Evolutionary conservation across 495 filamentous ascomycete genomes (phyloP).

Genomic region (Neurospora sp.): DNA sequence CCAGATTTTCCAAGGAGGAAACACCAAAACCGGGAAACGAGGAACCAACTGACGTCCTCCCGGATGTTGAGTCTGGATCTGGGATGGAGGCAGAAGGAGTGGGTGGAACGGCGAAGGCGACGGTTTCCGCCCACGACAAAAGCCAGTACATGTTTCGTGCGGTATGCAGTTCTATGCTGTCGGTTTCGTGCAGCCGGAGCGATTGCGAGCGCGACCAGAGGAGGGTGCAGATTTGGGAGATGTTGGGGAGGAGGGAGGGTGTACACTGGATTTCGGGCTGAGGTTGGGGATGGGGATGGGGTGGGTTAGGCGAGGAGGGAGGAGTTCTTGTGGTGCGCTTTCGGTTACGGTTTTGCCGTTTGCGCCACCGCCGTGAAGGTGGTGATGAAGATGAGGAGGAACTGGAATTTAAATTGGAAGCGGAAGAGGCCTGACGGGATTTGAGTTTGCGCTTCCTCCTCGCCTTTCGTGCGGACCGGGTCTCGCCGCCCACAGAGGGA

Average conservation of each 20-base stretch:
- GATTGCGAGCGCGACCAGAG: slow-evolving; percentile 15
- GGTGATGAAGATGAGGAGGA: not conserved
- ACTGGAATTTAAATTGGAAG: not conserved
- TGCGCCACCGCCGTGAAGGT: not conserved
- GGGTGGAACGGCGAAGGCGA: slow-evolving; percentile 1
- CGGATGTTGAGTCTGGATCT: not conserved
- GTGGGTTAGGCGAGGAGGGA: not conserved
- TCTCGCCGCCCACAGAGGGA: too few species aligned
- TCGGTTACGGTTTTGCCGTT: not conserved
- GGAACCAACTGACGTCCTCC: not conserved
- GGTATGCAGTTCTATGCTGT: slow-evolving; percentile 12
- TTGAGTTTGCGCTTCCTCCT: not conserved
- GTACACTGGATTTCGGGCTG: not conserved
- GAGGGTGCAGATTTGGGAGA: slow-evolving; percentile 19
- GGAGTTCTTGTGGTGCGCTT: not conserved
- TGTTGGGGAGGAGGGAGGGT: slow-evolving; percentile 17
- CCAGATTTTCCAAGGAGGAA: not conserved
- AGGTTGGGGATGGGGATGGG: not conserved
- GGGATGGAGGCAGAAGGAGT: not conserved
- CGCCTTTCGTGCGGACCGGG: not conserved
- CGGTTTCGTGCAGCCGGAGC: slow-evolving; percentile 6
- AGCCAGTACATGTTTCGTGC: slow-evolving; percentile 15
- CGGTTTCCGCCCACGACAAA: slow-evolving; percentile 18
- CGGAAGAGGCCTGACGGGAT: not conserved
- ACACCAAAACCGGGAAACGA: not conserved